Evolutionary conservation across 202 grass and related monocot genomes (phyloP).

Genomic region (Setaria viridis): DNA sequence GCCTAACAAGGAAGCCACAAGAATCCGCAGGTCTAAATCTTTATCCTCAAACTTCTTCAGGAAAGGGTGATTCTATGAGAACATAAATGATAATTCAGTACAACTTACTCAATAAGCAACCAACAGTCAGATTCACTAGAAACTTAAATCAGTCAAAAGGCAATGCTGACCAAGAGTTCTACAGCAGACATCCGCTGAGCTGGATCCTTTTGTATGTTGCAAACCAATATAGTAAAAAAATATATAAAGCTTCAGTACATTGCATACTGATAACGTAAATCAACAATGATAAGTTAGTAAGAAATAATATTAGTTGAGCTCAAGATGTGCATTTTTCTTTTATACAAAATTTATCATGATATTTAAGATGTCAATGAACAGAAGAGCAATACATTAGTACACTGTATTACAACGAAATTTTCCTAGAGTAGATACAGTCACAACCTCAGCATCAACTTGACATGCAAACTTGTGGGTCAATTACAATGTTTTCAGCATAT

Average conservation of each 20-base stretch:
- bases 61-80: conserved; percentile 77
- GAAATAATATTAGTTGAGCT: background rate
- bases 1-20: conserved; percentile 27
- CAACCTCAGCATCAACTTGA: background rate
- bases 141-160: conserved; percentile 26
- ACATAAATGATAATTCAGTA: background rate
- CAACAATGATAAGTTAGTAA: background rate
- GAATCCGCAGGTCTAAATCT: conserved; percentile 74
- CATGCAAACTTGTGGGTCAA: background rate
- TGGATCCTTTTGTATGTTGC: conserved; percentile 87
- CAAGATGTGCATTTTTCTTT: background rate
- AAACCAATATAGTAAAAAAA: conserved; percentile 13
- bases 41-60: conserved; percentile 94
- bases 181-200: conserved; percentile 75
- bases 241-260: background rate
- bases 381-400: background rate
- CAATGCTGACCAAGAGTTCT: conserved; percentile 88
- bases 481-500: conserved; percentile 9
- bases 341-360: background rate
- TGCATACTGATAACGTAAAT: background rate
- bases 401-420: background rate
- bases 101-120: background rate
- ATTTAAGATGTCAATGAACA: background rate
- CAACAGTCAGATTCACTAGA: background rate
- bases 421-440: background rate